Evolutionary conservation across 768 basidiomycete species (phyloP), one percentile per base, ranked within the genome.

Genomic region (Holtermannia corniformis): DNA sequence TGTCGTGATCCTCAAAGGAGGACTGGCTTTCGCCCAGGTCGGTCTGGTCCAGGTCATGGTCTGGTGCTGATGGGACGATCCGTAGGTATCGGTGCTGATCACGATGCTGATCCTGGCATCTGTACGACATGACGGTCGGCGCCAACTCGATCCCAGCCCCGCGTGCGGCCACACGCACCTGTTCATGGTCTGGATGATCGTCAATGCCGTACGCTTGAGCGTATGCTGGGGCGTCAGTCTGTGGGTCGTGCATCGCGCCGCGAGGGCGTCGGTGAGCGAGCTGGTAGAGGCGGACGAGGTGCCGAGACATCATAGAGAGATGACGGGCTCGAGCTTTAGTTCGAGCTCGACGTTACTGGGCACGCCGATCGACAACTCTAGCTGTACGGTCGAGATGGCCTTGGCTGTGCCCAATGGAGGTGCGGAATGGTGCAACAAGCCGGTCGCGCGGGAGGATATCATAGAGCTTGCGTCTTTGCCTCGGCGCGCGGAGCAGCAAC

Each of bases 21-120:
- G 63, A 3, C 48, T 68, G n/a, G 60, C 57, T 14, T 28, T 68
- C 10, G 60, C 55, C 24, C 66, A 68, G 42, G 66, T 68, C 45
- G 42, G 62, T 61, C 23, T 24, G 32, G 10, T 37, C 16, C 10
- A 37, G 32, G n/a, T n/a, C n/a, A n/a, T n/a, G n/a, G n/a, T 7
- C 32, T 37, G 32, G 16, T 37, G 32, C 32, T 37, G 32, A 37
- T 37, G 32, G 16, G 16, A 37, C 7, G n/a, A n/a, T n/a, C n/a
- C n/a, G n/a, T n/a, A 67, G 65, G 65, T 67, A 3, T 50, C 53
- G 5, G 47, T 49, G 22, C 49, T 67, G 1, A 13, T 65, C 41
- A 41, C 49, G 16, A 55, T 68, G 4, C 52, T 64, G 5, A 56
- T 62, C 4, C 63, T 67, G 20, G 56, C 62, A 4, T 50, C 53